Evolutionary conservation across 106 monocot genomes (phyloP).

Genomic region (Platanthera guangdongensis): DNA sequence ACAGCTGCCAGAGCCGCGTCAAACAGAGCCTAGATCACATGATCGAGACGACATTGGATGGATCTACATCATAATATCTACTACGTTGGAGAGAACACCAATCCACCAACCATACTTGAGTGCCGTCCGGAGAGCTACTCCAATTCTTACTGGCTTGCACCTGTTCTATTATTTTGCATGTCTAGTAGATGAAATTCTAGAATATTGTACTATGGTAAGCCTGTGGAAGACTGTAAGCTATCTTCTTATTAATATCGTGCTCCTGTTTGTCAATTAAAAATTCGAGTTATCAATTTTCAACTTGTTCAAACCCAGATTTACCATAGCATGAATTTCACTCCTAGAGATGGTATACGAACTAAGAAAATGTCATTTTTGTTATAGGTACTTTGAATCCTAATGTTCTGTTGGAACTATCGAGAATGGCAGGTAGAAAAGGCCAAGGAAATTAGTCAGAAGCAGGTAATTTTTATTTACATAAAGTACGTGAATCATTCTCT

Average conservation of each 20-base stretch:
- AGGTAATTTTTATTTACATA: constrained; percentile 32
- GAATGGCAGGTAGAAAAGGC: constrained; percentile 85
- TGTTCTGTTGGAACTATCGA: constrained; percentile 65
- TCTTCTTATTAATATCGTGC: neutral
- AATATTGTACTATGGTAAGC: neutral
- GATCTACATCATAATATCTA: no score
- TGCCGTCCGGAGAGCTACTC: no score
- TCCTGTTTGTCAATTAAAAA: neutral
- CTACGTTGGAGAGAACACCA: no score
- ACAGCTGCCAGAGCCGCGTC: no score
- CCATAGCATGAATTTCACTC: neutral
- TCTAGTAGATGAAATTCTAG: neutral
- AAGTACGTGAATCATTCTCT: neutral
- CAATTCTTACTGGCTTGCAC: no score
- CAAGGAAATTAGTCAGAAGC: constrained; percentile 61
- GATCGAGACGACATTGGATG: no score
- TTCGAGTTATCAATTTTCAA: neutral
- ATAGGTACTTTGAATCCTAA: constrained; percentile 75
- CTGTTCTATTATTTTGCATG: neutral
- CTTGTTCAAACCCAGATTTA: neutral
- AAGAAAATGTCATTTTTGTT: neutral
- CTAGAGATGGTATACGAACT: neutral
- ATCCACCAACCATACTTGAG: no score
- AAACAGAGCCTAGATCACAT: no score
- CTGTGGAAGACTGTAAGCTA: neutral